These are phyloP conservation scores for Pseudozyma hubeiensis DNA, from an alignment of 1,284 basidiomycete species.

Conservation along the genomic window DNA sequence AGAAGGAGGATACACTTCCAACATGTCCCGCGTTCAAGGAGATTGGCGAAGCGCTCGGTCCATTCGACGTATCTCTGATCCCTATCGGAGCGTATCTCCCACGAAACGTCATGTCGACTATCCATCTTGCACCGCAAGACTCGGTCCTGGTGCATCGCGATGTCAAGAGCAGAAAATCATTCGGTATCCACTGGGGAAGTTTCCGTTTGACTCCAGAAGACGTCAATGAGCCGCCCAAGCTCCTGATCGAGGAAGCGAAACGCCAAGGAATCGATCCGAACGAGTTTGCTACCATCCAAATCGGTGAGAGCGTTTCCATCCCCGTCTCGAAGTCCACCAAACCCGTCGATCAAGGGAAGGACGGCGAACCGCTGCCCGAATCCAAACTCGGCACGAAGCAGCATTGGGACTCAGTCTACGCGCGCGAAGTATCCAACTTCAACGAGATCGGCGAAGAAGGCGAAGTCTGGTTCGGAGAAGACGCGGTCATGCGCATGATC, in stretches of 20 bases:
- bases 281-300: conserved; percentile 44
- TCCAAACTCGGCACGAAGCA: conserved; percentile 79
- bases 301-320: conserved; percentile 52
- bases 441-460: conserved; percentile 86
- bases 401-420: conserved; percentile 65
- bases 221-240: conserved; percentile 53
- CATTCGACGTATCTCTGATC: conserved; percentile 55
- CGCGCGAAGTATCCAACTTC: conserved; percentile 79
- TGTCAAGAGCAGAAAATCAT: conserved; percentile 31
- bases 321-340: conserved; percentile 4
- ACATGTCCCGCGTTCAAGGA: conserved; percentile 60
- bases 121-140: conserved; percentile 56
- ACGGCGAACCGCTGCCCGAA: conserved; percentile 55
- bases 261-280: conserved; percentile 25
- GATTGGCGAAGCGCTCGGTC: conserved; percentile 56
- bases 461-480: conserved; percentile 89
- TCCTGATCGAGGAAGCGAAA: conserved; percentile 42
- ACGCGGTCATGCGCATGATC: conserved; percentile 83
- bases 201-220: conserved; percentile 57
- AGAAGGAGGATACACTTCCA: conserved; percentile 51
- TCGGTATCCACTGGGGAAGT: conserved; percentile 60
- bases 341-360: background rate
- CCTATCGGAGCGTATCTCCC: conserved; percentile 62
- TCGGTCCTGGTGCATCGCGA: conserved; percentile 51
- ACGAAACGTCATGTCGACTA: conserved; percentile 55